Percentiles rank a stretch among this genome's conserved stretches.
Conservation (phyloP, 192 early-diverging fungal genomes). For the Umbelopsis vinacea region DNA sequence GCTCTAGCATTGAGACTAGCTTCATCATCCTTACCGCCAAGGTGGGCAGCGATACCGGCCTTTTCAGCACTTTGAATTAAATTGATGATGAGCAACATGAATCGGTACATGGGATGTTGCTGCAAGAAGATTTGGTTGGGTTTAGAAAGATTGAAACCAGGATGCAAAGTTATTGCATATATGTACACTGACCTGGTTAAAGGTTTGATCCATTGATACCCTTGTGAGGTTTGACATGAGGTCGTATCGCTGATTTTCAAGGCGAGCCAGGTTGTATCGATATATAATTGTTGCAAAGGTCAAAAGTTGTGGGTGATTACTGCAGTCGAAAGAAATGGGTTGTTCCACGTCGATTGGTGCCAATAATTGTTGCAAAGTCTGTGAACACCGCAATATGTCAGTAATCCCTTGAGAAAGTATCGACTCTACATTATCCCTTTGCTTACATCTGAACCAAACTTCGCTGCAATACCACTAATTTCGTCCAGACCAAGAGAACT, state of each 20-base stretch:
- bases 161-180: background rate
- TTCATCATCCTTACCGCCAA: background rate
- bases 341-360: constrained; percentile 10
- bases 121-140: background rate
- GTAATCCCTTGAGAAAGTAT: background rate
- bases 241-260: background rate
- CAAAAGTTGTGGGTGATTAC: constrained; percentile 1
- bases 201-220: background rate
- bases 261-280: background rate
- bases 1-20: background rate
- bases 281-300: background rate
- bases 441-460: constrained; percentile 17
- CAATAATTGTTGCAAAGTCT: constrained; percentile 19
- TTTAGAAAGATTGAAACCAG: no score
- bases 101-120: background rate
- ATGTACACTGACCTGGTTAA: background rate
- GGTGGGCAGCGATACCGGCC: background rate
- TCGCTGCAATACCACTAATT: constrained; percentile 6
- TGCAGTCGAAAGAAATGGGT: constrained; percentile 1
- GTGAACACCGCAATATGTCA: background rate
- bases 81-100: background rate
- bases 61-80: background rate
- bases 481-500: constrained; percentile 4
- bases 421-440: no score
- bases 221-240: background rate